Evolutionary conservation across 371 early-diverging fungal species (phyloP).

Genomic region (Mucor piriformis): DNA sequence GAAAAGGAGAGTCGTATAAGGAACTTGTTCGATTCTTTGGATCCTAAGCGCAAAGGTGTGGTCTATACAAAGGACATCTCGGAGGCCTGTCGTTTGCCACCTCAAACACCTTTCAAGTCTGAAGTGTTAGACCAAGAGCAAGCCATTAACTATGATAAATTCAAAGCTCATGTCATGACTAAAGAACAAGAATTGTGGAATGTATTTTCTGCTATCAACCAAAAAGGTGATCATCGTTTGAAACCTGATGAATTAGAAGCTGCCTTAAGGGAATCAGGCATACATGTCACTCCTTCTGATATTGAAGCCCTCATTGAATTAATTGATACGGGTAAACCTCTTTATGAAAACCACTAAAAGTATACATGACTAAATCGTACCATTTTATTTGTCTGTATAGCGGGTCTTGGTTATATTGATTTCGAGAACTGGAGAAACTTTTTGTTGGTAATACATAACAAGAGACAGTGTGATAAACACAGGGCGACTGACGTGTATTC

Average conservation of each 20-base stretch:
- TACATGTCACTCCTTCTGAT: slow-evolving; percentile 63
- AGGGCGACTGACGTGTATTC: background rate
- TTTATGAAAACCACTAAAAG: too few species aligned
- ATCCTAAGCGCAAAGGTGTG: slow-evolving; percentile 36
- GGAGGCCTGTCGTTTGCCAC: slow-evolving; percentile 38
- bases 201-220: slow-evolving; percentile 68
- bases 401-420: slow-evolving; percentile 69
- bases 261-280: slow-evolving; percentile 61
- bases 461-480: background rate
- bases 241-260: slow-evolving; percentile 57
- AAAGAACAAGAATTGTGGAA: slow-evolving; percentile 71
- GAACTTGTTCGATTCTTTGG: slow-evolving; percentile 46
- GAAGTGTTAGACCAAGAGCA: slow-evolving; percentile 55
- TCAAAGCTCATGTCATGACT: slow-evolving; percentile 64
- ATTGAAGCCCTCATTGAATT: slow-evolving; percentile 59
- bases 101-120: slow-evolving; percentile 45
- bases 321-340: slow-evolving; percentile 60
- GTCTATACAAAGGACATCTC: slow-evolving; percentile 45
- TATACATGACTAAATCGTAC: too few species aligned
- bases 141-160: slow-evolving; percentile 63
- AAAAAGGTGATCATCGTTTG: slow-evolving; percentile 61
- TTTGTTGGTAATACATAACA: slow-evolving; percentile 38
- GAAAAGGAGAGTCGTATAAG: slow-evolving; percentile 47
- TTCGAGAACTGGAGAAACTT: slow-evolving; percentile 79
- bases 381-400: slow-evolving; percentile 15